phyloP scores from a whole-genome alignment of 306 rosid species.

The Fagus crenata region DNA sequence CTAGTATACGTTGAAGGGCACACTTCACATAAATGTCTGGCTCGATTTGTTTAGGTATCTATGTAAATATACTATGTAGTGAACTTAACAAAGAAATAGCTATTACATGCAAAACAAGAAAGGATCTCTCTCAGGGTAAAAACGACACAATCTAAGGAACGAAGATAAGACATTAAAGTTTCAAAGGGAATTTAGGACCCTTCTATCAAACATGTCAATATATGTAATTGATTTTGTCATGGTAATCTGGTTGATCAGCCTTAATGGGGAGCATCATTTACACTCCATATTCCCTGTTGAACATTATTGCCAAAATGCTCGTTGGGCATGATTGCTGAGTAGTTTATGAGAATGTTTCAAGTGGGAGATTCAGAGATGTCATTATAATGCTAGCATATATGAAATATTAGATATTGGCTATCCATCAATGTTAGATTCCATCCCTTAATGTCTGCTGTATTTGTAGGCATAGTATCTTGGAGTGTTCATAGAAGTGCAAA shows the following conservation, averaged over 20 bases:
- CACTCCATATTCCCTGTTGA: background rate
- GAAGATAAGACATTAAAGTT: background rate
- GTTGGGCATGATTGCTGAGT: no score
- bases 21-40: no score
- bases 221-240: background rate
- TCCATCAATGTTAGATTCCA: slow-evolving; percentile 16
- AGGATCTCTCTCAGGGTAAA: background rate
- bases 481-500: slow-evolving; percentile 44
- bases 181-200: background rate
- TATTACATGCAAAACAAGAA: background rate
- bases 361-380: background rate
- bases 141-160: background rate
- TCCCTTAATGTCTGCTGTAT: slow-evolving; percentile 1
- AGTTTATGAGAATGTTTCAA: background rate
- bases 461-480: slow-evolving; percentile 45
- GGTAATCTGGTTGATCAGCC: background rate
- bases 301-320: background rate
- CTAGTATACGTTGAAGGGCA: no score
- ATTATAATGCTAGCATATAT: background rate
- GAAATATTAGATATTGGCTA: background rate
- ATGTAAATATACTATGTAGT: background rate
- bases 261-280: background rate
- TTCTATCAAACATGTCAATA: background rate
- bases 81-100: background rate
- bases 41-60: no score